A percentile compares a stretch with the other conserved stretches of the same genome.
phyloP scores from a whole-genome alignment of 2,329 filamentous ascomycete species.

The Amauroascus verrucosus region DNA sequence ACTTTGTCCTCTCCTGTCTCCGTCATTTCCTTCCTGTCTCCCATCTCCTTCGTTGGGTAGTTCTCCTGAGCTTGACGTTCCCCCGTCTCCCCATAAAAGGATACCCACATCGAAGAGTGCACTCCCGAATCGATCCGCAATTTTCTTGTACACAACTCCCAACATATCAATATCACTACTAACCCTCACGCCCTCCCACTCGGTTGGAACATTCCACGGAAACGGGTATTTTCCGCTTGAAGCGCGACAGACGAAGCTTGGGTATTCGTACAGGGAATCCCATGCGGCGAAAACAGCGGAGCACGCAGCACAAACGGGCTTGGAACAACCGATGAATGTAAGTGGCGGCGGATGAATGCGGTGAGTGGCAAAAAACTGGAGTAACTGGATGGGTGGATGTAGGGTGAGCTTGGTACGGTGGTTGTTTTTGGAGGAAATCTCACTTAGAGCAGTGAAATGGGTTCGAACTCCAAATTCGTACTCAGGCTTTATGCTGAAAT shows the following conservation, averaged over 20 bases:
- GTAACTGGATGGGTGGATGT: constrained; percentile 1
- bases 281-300: constrained; percentile 3
- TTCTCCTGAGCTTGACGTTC: background rate
- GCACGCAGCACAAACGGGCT: constrained; percentile 1
- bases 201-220: constrained; percentile 2
- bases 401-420: background rate
- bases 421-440: background rate
- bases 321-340: background rate
- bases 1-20: background rate
- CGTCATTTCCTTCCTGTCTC: background rate
- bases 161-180: background rate
- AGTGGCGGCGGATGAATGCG: background rate
- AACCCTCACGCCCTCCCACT: background rate
- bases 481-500: background rate
- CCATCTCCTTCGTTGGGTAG: background rate
- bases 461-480: background rate
- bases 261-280: background rate
- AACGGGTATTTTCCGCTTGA: background rate
- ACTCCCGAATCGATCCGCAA: background rate
- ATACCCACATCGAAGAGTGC: background rate
- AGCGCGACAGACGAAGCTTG: background rate
- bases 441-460: background rate
- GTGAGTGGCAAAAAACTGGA: constrained; percentile 2
- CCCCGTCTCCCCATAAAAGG: background rate
- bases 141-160: background rate